Evolutionary conservation across 352 stramenopile species (phyloP).

Genomic region (Phytophthora pinifolia): DNA sequence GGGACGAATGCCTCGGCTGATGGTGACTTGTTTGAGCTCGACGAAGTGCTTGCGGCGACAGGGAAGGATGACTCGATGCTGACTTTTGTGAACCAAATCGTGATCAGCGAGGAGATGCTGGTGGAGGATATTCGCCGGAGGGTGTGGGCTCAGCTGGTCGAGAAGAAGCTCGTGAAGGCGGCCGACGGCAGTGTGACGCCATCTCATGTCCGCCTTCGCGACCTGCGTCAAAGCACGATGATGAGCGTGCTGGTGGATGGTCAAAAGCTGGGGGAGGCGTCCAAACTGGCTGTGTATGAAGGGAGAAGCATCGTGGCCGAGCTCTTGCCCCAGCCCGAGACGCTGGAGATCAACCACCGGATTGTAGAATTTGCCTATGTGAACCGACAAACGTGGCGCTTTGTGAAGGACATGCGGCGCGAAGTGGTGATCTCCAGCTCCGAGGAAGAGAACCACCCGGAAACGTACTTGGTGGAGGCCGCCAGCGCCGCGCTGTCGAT

Average conservation of each 20-base stretch:
- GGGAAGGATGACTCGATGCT: conserved; percentile 59
- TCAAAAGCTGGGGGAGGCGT: conserved; percentile 61
- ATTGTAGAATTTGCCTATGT: conserved; percentile 73
- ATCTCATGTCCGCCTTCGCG: conserved; percentile 59
- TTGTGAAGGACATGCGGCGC: conserved; percentile 51
- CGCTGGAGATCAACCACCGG: conserved; percentile 43
- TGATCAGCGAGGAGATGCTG: conserved; percentile 75
- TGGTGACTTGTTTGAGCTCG: conserved; percentile 45
- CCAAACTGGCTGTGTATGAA: conserved; percentile 76
- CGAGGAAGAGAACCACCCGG: conserved; percentile 27
- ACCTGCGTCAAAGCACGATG: conserved; percentile 68
- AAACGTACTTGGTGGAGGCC: conserved; percentile 43
- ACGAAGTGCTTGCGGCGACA: conserved; percentile 57
- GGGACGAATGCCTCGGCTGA: conserved; percentile 11
- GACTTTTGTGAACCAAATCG: conserved; percentile 55
- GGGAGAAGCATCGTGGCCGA: conserved; percentile 71
- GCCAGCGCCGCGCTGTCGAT: conserved; percentile 48
- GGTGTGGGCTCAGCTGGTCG: conserved; percentile 44
- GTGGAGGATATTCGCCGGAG: conserved; percentile 69
- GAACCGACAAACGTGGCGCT: conserved; percentile 63
- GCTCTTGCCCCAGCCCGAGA: conserved; percentile 60
- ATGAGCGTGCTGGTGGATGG: conserved; percentile 66
- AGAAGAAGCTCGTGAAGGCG: conserved; percentile 40
- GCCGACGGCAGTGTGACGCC: conserved; percentile 30
- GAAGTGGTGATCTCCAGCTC: conserved; percentile 55